phyloP scores from a whole-genome alignment of 2,329 filamentous ascomycete species.

The Sporothrix schenckii region DNA sequence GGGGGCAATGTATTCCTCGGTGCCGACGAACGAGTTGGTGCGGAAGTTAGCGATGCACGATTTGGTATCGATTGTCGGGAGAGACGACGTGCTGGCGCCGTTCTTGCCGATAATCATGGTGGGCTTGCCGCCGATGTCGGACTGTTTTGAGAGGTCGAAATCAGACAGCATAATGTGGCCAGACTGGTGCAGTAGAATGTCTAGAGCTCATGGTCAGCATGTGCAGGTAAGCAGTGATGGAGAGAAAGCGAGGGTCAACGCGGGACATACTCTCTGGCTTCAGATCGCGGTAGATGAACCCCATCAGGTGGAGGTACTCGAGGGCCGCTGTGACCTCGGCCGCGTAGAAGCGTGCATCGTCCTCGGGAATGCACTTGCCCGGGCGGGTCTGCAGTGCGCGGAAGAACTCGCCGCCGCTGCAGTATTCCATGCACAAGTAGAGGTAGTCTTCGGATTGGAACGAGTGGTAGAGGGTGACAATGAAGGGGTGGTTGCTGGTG shows the following conservation, averaged over 20 bases:
- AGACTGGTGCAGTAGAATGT: conserved; percentile 97
- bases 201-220: conserved; percentile 50
- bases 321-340: conserved; percentile 95
- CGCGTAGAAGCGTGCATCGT: conserved; percentile 95
- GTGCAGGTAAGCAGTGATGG: background rate
- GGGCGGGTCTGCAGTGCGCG: conserved; percentile 92
- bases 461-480: conserved; percentile 96
- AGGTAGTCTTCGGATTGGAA: conserved; percentile 99
- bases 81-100: conserved; percentile 79
- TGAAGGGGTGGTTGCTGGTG: conserved; percentile 98
- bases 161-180: conserved; percentile 99
- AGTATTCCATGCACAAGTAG: conserved; percentile 99
- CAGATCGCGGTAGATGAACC: conserved; percentile 96
- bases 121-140: conserved; percentile 89
- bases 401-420: conserved; percentile 98
- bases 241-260: background rate
- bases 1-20: conserved; percentile 97
- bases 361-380: conserved; percentile 95
- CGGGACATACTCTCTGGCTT: conserved; percentile 86
- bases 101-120: conserved; percentile 96
- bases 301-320: conserved; percentile 97
- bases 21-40: conserved; percentile 97
- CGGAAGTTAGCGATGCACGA: conserved; percentile 98
- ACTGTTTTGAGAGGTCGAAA: conserved; percentile 98
- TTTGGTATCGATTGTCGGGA: conserved; percentile 97